Conservation (phyloP, 2,329 filamentous ascomycete species). For the Mycosphaerella arachidis region DNA sequence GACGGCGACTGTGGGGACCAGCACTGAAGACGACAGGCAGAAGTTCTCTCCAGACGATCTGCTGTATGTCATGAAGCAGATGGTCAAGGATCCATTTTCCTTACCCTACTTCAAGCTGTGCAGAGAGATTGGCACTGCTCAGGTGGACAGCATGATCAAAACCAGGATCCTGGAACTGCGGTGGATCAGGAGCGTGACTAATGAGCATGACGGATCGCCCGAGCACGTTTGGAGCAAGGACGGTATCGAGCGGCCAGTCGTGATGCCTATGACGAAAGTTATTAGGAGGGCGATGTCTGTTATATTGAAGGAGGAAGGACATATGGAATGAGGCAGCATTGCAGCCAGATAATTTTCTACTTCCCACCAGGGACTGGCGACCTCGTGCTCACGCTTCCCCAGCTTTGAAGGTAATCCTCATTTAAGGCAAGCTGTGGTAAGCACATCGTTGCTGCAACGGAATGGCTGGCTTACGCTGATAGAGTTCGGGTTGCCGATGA, state of each 20-base stretch:
- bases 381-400: not conserved
- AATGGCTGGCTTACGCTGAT: not conserved
- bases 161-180: constrained; percentile 18
- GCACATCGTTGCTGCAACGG: not conserved
- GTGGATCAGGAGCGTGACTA: constrained; percentile 15
- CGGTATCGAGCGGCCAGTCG: constrained; percentile 15
- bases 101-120: constrained; percentile 19
- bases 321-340: not conserved
- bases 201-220: constrained; percentile 10
- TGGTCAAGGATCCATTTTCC: constrained; percentile 13
- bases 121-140: constrained; percentile 15
- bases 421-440: not conserved
- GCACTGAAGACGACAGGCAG: constrained; percentile 9
- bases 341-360: too few relatives aligned
- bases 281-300: constrained; percentile 18
- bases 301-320: constrained; percentile 12
- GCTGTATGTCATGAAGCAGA: constrained; percentile 16
- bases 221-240: constrained; percentile 15
- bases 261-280: constrained; percentile 18
- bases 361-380: too few relatives aligned
- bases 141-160: constrained; percentile 19
- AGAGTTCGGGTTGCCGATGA: not conserved
- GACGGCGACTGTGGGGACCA: constrained; percentile 9
- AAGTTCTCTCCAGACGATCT: constrained; percentile 14
- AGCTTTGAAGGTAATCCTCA: not conserved